Base-by-base conservation (phyloP, 2,329 filamentous ascomycete genomes). In the Shiraia sp. region DNA sequence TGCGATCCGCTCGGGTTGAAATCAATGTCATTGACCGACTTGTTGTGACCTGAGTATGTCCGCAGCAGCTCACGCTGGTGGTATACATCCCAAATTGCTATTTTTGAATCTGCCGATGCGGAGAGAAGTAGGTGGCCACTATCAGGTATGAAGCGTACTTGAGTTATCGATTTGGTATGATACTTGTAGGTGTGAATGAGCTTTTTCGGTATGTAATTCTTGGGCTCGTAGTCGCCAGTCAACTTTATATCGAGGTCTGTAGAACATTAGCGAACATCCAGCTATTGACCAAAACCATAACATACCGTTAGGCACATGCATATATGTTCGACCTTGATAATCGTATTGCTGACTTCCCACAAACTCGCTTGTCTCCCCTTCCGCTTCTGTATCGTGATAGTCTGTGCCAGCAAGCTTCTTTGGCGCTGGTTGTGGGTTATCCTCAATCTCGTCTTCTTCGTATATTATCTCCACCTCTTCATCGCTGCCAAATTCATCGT, bases 161-260 rank as follows among this genome's bases (percentile, higher is more conserved):
- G 88, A 4, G 90, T 95, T 61, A 99, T 87, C 4, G 91, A 84
- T 66, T 93, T 92, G 32, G 80, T 84, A 66, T 81, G 76, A 56
- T 93, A 88, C 71, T 88, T 92, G 88, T 88, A 99, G 19, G 88
- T 87, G 66, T 96, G 87, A 32, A 97, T 79, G 57, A 93, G 79
- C 74, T 95, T 97, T 78, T 96, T 97, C 26, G 93, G 93, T 42
- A 95, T 89, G 66, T 83, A 99, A 69, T 96, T 97, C 65, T 91
- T 91, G 64, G 82, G 71, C 62, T 85, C 90, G 31, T 78, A 69
- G 47, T 95, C 90, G 72, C 93, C 95, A 51, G 79, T 81, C 57
- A 99, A 76, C 40, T 63, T 66, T 47, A 71, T 63, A 26, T 66
- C 65, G 24, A 71, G 50, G 32, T 71, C 68, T 49, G 31, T 13